Base-by-base conservation (phyloP, 495 filamentous ascomycete species). In the Trichoderma reesei region DNA sequence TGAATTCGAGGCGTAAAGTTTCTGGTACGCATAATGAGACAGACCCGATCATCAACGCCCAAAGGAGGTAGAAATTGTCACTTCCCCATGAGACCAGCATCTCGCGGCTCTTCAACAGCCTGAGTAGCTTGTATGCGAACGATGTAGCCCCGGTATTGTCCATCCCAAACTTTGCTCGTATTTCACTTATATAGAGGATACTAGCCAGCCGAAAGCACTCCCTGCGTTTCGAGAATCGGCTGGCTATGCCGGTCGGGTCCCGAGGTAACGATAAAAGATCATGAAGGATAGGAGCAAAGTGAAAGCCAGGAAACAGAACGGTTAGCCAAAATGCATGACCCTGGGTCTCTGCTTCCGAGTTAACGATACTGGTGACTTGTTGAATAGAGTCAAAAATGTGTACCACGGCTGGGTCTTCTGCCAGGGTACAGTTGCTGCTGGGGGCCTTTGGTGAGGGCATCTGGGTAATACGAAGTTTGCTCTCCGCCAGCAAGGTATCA, bases 101-200 rank as follows among this genome's bases (percentile, higher is more conserved):
- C 3, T 56, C 26, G 51, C 7, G 51, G 26, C 51, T 34, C 51
- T 56, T 56, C 8, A 56, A 33, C 3, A 5, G 1, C 10, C 6
- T 3, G 13, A 56, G 8, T 33, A 56, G 26, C 18, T 34, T 56
- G 3, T 56, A 33, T 8, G 51, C 51, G 8, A 13, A 56, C 6
- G 51, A 56, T 2, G 20, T 56, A 14, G 51, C 51, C 51, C 51
- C 51, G 3, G 51, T 56, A 33, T 56, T 56, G 26, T 56, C 51
- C 51, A 56, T 56, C 26, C 51, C 51, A 56, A 56, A 56, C 14
- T 56, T 56, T 36, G 51, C 51, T 8, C 51, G 51, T 13, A 56
- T 3, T 34, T 56, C 51, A 33, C 51, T 56, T 5, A 56, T 16
- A 10, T 56, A 56, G 3, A 56, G 51, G 11, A 56, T 56, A 14